Evolutionary conservation across 2,329 filamentous ascomycete species (phyloP).

Genomic region (Zarea fungicola): DNA sequence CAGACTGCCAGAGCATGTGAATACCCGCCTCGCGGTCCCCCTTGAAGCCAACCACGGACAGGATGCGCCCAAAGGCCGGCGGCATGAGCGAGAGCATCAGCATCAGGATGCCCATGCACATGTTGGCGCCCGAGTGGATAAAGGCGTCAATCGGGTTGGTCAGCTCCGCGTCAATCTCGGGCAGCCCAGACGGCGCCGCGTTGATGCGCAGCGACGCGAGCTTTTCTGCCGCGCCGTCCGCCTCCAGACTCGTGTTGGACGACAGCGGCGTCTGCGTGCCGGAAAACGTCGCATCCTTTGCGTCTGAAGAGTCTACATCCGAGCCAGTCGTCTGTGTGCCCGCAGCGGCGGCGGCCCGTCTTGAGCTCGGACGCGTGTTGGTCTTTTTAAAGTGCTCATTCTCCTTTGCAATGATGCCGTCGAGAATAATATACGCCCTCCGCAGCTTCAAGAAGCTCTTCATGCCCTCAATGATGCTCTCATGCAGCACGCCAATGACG

Average conservation of each 20-base stretch:
- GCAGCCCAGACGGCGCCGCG: conserved; percentile 8
- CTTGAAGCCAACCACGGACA: conserved; percentile 85
- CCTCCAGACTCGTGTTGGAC: background rate
- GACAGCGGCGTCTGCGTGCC: background rate
- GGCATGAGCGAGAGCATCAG: conserved; percentile 90
- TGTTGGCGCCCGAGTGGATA: conserved; percentile 79
- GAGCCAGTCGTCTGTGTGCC: background rate
- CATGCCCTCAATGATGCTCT: conserved; percentile 85
- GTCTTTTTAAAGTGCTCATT: conserved; percentile 36
- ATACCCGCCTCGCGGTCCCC: conserved; percentile 82
- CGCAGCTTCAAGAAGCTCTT: conserved; percentile 89
- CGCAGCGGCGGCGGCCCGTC: background rate
- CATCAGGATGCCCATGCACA: conserved; percentile 83
- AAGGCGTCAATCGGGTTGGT: conserved; percentile 74
- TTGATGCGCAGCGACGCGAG: conserved; percentile 19
- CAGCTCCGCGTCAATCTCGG: conserved; percentile 9
- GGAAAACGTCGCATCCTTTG: conserved; percentile 53
- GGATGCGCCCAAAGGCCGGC: conserved; percentile 78
- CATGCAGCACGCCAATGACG: conserved; percentile 82
- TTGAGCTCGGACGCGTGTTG: conserved; percentile 20
- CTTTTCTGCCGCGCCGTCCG: conserved; percentile 40
- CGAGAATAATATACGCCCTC: conserved; percentile 79
- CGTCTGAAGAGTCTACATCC: conserved; percentile 20
- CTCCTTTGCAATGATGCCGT: conserved; percentile 73
- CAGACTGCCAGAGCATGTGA: conserved; percentile 84